Percentiles rank a stretch among this genome's conserved stretches.
These are phyloP conservation scores for Medicago lupulina DNA, from an alignment of 306 rosid genomes.

Conservation along the genomic window DNA sequence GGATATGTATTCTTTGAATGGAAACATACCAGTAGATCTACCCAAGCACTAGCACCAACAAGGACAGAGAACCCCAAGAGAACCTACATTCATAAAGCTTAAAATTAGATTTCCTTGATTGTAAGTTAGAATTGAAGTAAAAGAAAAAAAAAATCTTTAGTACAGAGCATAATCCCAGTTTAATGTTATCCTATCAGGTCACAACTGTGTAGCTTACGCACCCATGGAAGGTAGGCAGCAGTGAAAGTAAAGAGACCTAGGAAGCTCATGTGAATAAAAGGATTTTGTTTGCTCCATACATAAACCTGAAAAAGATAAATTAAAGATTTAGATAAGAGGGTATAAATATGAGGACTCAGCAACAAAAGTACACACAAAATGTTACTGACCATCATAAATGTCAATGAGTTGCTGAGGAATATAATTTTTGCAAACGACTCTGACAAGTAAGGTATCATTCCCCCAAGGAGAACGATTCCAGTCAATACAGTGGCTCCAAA, in stretches of 20 bases:
- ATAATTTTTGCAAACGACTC: slow-evolving; percentile 86
- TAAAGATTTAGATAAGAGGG: slow-evolving; percentile 10
- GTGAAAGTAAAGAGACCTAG: slow-evolving; percentile 94
- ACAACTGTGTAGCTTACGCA: slow-evolving; percentile 49
- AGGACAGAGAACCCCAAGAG: slow-evolving; percentile 91
- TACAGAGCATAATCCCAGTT: background rate
- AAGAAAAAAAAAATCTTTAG: background rate
- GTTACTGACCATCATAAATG: slow-evolving; percentile 89
- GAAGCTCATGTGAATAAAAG: slow-evolving; percentile 96
- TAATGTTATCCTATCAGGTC: slow-evolving; percentile 20
- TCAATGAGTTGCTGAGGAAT: slow-evolving; percentile 94
- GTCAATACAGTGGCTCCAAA: slow-evolving; percentile 91
- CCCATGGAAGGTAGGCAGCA: slow-evolving; percentile 99
- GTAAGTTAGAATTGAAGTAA: slow-evolving; percentile 28
- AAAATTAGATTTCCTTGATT: slow-evolving; percentile 26
- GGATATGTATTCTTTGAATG: background rate
- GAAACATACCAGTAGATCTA: slow-evolving; percentile 83
- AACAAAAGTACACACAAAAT: slow-evolving; percentile 19
- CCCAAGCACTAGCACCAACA: slow-evolving; percentile 99
- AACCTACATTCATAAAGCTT: slow-evolving; percentile 56
- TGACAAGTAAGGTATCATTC: slow-evolving; percentile 91
- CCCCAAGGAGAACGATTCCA: slow-evolving; percentile 91
- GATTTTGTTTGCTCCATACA: slow-evolving; percentile 99
- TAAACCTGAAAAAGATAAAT: slow-evolving; percentile 68
- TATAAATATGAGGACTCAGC: background rate